Evolutionary conservation across 164 flowering plant species (phyloP).

Genomic region (Nymphaea thermarum): DNA sequence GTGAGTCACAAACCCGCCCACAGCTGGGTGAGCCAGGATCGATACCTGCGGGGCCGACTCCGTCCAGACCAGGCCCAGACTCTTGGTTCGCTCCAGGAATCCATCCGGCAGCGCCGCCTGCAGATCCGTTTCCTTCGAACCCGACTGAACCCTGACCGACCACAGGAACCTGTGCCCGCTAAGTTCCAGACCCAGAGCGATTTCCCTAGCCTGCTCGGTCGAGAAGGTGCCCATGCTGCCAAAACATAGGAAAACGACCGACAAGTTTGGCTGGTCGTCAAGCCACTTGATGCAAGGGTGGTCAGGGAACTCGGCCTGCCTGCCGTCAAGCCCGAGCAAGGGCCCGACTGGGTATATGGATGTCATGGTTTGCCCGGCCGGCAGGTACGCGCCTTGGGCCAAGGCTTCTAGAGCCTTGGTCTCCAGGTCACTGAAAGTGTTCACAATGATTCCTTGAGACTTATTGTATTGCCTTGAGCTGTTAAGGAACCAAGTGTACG

Average conservation of each 20-base stretch:
- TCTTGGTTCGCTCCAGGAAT: constrained; percentile 7
- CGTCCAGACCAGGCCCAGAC: constrained; percentile 5
- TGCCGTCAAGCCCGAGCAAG: background rate
- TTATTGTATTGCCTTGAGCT: background rate
- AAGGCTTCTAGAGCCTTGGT: background rate
- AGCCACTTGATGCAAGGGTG: background rate
- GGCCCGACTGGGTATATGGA: background rate
- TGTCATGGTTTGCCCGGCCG: background rate
- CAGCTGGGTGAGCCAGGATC: constrained; percentile 4
- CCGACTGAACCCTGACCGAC: background rate
- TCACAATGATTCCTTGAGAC: background rate
- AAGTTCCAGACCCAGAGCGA: background rate
- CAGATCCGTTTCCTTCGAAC: background rate
- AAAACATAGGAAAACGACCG: background rate
- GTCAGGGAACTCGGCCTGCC: background rate
- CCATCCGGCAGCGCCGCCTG: constrained; percentile 7
- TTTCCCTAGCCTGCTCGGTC: background rate
- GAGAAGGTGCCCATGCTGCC: background rate
- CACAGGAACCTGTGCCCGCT: background rate
- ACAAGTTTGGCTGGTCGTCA: background rate
- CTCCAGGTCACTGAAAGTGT: background rate
- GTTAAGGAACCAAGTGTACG: background rate
- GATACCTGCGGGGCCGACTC: constrained; percentile 8
- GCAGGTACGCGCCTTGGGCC: background rate
- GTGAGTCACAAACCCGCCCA: constrained; percentile 10